phyloP scores from a whole-genome alignment of 371 early-diverging fungal genomes.

The Aphelidium insulamus region DNA sequence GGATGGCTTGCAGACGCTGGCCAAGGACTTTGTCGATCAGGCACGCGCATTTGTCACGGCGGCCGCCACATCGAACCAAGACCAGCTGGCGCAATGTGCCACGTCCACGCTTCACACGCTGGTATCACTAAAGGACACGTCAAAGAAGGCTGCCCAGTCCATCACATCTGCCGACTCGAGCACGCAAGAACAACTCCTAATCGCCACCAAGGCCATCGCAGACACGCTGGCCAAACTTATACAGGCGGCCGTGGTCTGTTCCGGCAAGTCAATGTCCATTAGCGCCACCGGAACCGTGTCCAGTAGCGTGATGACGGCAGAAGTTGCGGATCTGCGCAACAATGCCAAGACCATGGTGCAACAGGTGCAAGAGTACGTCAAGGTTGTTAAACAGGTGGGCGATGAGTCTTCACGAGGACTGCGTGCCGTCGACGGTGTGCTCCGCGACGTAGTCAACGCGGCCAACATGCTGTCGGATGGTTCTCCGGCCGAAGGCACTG shows the following conservation, averaged over 20 bases:
- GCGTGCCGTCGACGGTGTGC: slow-evolving; percentile 11
- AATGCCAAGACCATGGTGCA: background rate
- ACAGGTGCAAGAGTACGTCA: slow-evolving; percentile 7
- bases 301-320: too few species aligned
- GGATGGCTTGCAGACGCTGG: slow-evolving; percentile 11
- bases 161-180: too few species aligned
- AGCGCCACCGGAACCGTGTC: too few species aligned
- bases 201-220: too few species aligned
- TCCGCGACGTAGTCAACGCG: slow-evolving; percentile 10
- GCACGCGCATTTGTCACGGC: slow-evolving; percentile 12
- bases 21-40: slow-evolving; percentile 12
- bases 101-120: slow-evolving; percentile 5
- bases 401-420: slow-evolving; percentile 14
- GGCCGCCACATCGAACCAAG: slow-evolving; percentile 8
- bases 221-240: too few species aligned
- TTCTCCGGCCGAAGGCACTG: slow-evolving; percentile 18
- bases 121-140: slow-evolving; percentile 7
- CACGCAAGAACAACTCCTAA: too few species aligned
- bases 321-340: slow-evolving; percentile 3
- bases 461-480: slow-evolving; percentile 2
- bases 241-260: too few species aligned
- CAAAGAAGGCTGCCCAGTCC: too few species aligned
- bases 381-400: slow-evolving; percentile 11
- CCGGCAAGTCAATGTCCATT: too few species aligned
- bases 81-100: slow-evolving; percentile 8